These are phyloP conservation scores for Nelumbo lutea DNA, from an alignment of 164 flowering plant genomes.

Conservation along the genomic window DNA sequence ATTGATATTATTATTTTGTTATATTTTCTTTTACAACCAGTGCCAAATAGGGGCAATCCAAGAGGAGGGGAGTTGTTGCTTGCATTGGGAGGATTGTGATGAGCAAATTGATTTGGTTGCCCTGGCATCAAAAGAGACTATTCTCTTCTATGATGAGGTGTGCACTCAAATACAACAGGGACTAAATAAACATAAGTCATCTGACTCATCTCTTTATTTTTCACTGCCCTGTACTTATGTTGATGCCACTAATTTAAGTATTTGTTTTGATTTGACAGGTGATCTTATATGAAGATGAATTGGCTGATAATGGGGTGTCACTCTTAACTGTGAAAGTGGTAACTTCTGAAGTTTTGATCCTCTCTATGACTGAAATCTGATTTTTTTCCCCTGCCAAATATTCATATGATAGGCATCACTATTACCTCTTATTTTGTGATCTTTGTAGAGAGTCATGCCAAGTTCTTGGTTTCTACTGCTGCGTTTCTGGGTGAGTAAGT, in stretches of 20 bases:
- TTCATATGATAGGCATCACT: not conserved
- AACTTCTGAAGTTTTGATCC: conserved; percentile 13
- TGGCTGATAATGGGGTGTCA: conserved; percentile 91
- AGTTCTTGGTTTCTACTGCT: conserved; percentile 92
- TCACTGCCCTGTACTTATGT: conserved; percentile 2
- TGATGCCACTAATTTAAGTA: conserved; percentile 1
- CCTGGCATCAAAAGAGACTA: conserved; percentile 81
- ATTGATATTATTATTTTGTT: conserved; percentile 5
- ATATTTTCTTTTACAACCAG: conserved; percentile 21
- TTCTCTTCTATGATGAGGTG: conserved; percentile 98
- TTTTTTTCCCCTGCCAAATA: not conserved
- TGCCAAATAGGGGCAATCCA: conserved; percentile 19
- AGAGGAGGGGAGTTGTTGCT: conserved; percentile 26
- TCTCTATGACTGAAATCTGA: not conserved
- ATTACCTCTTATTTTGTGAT: conserved; percentile 11
- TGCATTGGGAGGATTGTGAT: conserved; percentile 68
- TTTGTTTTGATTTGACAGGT: conserved; percentile 45
- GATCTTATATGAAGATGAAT: conserved; percentile 89
- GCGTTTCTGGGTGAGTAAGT: conserved; percentile 90
- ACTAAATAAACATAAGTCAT: not conserved
- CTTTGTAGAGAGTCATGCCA: conserved; percentile 93
- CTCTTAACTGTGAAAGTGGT: conserved; percentile 98
- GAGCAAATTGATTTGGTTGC: conserved; percentile 76
- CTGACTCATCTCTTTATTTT: conserved; percentile 1
- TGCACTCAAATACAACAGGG: conserved; percentile 3